A percentile compares a stretch with the other conserved stretches of the same genome.
Conservation (phyloP, 768 basidiomycete species). For the Boletus fagicola region DNA sequence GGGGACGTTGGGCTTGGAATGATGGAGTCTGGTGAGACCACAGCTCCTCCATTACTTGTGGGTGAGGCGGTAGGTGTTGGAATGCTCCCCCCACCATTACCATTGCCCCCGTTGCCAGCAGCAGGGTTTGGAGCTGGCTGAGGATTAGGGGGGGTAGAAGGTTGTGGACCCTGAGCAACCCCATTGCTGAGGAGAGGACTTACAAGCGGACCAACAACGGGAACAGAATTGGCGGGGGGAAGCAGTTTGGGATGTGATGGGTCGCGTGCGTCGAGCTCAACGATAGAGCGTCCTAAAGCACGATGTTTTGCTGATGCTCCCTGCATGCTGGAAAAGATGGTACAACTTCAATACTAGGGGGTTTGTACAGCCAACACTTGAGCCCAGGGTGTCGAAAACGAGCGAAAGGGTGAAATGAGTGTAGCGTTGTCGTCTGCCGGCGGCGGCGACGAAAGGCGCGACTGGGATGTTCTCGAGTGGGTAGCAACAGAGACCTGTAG, state of each 20-base stretch:
- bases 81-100: background rate
- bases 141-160: slow-evolving; percentile 3
- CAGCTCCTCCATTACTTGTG: background rate
- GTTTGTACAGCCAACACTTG: background rate
- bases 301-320: slow-evolving; percentile 9
- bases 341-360: slow-evolving; percentile 5
- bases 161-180: background rate
- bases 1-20: background rate
- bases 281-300: slow-evolving; percentile 8
- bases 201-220: slow-evolving; percentile 39
- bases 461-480: background rate
- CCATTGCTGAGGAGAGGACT: slow-evolving; percentile 34
- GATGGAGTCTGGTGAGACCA: background rate
- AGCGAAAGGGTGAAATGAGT: slow-evolving; percentile 24
- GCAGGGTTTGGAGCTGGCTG: slow-evolving; percentile 1
- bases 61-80: background rate
- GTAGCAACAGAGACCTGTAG: background rate
- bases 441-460: slow-evolving; percentile 8
- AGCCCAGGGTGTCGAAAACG: slow-evolving; percentile 12
- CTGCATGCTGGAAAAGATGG: slow-evolving; percentile 15
- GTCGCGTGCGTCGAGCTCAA: slow-evolving; percentile 35
- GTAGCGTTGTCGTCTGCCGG: slow-evolving; percentile 18
- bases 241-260: slow-evolving; percentile 40
- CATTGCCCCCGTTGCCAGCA: background rate
- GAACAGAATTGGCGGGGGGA: slow-evolving; percentile 32